phyloP scores from a whole-genome alignment of 2,329 filamentous ascomycete genomes.

The Penicillium thymicola region DNA sequence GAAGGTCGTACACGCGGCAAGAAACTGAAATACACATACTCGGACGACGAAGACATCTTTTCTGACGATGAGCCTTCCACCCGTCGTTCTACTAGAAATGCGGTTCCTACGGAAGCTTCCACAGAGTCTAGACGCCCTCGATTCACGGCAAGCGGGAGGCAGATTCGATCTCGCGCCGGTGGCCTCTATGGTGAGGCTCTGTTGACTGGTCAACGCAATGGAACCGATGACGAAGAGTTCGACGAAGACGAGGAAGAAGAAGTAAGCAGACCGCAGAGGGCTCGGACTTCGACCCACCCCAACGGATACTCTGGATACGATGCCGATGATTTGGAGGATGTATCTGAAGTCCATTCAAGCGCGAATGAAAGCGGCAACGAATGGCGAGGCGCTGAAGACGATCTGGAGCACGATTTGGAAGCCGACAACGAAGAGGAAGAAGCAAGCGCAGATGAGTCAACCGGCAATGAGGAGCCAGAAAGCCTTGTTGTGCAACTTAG shows the following conservation, averaged over 20 bases:
- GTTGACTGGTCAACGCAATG: conserved; percentile 52
- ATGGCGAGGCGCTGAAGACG: conserved; percentile 72
- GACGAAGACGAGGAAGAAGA: conserved; percentile 45
- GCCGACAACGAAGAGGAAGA: conserved; percentile 44
- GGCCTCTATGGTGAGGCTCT: conserved; percentile 56
- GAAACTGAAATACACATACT: conserved; percentile 93
- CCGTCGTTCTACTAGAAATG: conserved; percentile 61
- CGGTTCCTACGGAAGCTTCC: conserved; percentile 67
- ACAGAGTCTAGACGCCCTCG: conserved; percentile 63
- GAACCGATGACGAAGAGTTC: conserved; percentile 34
- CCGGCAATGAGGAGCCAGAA: conserved; percentile 50
- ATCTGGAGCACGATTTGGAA: conserved; percentile 66
- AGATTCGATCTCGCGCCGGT: conserved; percentile 60
- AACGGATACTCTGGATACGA: conserved; percentile 53
- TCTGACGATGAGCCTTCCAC: conserved; percentile 62
- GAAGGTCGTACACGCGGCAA: conserved; percentile 95
- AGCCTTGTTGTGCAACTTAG: conserved; percentile 73
- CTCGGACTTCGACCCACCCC: conserved; percentile 25
- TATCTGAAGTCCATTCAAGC: conserved; percentile 56
- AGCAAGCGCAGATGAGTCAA: conserved; percentile 43
- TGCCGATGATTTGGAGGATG: conserved; percentile 63
- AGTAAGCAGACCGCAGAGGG: conserved; percentile 40
- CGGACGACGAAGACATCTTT: conserved; percentile 76
- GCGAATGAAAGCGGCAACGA: conserved; percentile 61
- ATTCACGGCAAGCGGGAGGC: conserved; percentile 80